phyloP scores from a whole-genome alignment of 768 basidiomycete genomes.

The Hypholoma fasciculare region DNA sequence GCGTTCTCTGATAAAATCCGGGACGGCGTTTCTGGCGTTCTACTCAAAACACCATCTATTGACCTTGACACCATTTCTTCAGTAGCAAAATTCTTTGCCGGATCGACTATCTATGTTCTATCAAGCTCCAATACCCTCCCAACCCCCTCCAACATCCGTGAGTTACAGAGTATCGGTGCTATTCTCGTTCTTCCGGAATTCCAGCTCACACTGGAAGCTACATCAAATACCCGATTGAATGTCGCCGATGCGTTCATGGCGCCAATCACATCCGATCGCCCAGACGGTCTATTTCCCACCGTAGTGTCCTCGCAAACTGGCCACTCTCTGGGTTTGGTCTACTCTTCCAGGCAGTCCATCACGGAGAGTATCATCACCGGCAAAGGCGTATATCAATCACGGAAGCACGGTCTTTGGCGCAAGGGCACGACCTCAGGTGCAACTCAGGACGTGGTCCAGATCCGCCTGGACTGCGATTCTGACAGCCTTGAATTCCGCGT shows the following conservation, averaged over 20 bases:
- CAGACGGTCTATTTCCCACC: conserved; percentile 92
- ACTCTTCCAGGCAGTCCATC: conserved; percentile 88
- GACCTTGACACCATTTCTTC: conserved; percentile 79
- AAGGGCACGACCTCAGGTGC: conserved; percentile 98
- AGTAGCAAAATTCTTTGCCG: conserved; percentile 71
- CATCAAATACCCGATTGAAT: conserved; percentile 62
- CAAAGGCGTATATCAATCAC: conserved; percentile 93
- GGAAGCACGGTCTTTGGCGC: conserved; percentile 94
- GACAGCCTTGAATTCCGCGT: conserved; percentile 93
- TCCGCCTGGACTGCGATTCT: conserved; percentile 88
- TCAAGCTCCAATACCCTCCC: conserved; percentile 49
- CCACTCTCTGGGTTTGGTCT: conserved; percentile 87
- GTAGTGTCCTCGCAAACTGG: conserved; percentile 82
- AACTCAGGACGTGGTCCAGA: conserved; percentile 82
- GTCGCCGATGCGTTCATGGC: conserved; percentile 87
- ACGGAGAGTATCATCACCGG: conserved; percentile 85
- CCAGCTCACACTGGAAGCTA: conserved; percentile 59
- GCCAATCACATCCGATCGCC: conserved; percentile 78
- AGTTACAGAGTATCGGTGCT: conserved; percentile 57
- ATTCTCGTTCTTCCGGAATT: conserved; percentile 72
- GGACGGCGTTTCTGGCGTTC: conserved; percentile 73
- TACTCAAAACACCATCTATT: conserved; percentile 72
- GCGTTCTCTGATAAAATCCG: conserved; percentile 77
- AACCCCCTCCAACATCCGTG: conserved; percentile 58
- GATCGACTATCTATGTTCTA: conserved; percentile 63